Percentiles rank a stretch among this genome's conserved stretches.
Conservation (phyloP, 176 grass and related monocot species). For the Lolium multiflorum region DNA sequence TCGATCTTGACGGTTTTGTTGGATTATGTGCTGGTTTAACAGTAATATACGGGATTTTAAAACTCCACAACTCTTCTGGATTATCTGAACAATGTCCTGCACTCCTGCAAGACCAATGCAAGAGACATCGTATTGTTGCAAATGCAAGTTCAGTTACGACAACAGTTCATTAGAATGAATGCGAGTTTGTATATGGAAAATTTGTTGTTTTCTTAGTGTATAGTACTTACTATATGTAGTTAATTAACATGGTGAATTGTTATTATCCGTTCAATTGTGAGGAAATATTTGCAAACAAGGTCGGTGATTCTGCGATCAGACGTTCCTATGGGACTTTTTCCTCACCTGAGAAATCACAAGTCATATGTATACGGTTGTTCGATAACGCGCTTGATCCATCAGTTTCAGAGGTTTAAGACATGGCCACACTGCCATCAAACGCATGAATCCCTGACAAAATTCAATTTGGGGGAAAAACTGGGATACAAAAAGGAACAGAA, state of each 20-base stretch:
- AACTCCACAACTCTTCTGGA: background rate
- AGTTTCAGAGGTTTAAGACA: background rate
- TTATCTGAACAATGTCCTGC: background rate
- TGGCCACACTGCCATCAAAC: background rate
- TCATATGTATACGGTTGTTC: background rate
- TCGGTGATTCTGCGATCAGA: background rate
- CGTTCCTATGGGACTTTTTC: too few relatives aligned
- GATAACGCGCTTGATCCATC: background rate
- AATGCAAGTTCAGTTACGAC: background rate
- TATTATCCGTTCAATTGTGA: background rate
- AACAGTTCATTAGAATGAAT: background rate
- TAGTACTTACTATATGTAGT: background rate
- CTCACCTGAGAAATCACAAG: background rate
- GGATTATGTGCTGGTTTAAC: background rate
- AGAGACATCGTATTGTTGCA: background rate
- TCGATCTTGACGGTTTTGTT: background rate
- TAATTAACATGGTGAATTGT: background rate
- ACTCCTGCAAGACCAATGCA: background rate
- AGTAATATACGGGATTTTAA: background rate
- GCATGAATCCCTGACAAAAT: background rate
- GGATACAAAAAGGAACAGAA: background rate
- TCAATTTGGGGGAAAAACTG: too few relatives aligned
- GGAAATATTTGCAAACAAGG: background rate
- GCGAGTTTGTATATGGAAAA: background rate
- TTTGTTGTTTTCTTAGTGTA: background rate